Evolutionary conservation across 2,329 filamentous ascomycete genomes (phyloP).

Genomic region (Penicillium sp.): DNA sequence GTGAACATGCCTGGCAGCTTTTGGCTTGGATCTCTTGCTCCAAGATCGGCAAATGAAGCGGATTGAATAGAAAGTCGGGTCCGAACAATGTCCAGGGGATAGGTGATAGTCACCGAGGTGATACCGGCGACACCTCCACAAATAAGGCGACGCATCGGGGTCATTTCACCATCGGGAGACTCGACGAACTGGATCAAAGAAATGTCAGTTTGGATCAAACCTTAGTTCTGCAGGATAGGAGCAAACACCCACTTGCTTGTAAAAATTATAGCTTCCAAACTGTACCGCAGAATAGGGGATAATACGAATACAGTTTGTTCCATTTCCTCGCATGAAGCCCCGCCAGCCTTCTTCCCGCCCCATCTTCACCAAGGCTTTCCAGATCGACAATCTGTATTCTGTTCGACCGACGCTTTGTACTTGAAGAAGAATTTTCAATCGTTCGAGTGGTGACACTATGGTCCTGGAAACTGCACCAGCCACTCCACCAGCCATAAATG

Average conservation of each 20-base stretch:
- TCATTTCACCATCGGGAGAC: conserved; percentile 63
- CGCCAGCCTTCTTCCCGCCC: conserved; percentile 94
- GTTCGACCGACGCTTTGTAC: conserved; percentile 81
- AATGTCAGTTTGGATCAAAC: conserved; percentile 8
- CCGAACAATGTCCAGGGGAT: conserved; percentile 93
- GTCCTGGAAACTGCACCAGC: conserved; percentile 96
- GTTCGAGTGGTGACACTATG: conserved; percentile 89
- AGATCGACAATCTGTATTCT: conserved; percentile 87
- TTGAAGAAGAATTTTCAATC: conserved; percentile 96
- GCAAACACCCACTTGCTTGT: conserved; percentile 65
- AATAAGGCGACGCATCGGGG: conserved; percentile 65
- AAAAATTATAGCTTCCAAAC: conserved; percentile 96
- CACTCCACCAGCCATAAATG: conserved; percentile 87
- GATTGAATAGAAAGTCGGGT: conserved; percentile 93
- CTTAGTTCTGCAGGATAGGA: neutral
- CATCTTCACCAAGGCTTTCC: conserved; percentile 85
- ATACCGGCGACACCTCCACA: conserved; percentile 89
- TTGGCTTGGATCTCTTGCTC: conserved; percentile 47
- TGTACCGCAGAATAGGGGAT: conserved; percentile 97
- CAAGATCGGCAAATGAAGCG: conserved; percentile 79
- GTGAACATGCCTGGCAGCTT: conserved; percentile 87
- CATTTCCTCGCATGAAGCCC: conserved; percentile 95
- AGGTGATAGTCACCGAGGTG: conserved; percentile 89
- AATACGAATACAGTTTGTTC: conserved; percentile 95
- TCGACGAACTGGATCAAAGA: conserved; percentile 58